Base-by-base conservation (phyloP, 2,329 filamentous ascomycete species). In the Cercospora sp. region DNA sequence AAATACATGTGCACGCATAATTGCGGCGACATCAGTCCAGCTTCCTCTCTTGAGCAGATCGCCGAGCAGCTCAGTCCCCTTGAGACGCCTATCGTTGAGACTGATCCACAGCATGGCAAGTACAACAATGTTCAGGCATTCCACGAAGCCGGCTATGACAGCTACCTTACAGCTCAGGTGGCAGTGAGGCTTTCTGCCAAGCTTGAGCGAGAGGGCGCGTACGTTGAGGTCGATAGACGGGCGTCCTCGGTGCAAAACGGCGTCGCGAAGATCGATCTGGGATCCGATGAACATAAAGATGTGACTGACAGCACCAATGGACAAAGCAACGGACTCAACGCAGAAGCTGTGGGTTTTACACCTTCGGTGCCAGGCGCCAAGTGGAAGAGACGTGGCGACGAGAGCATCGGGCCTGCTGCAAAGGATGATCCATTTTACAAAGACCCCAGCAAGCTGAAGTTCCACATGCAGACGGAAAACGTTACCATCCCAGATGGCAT, bases 91-190 rank as follows among this genome's bases (percentile, higher is more conserved):
- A 63, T 79, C 2, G 80, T 87, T 21, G 73, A 77, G 32, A 80
- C 78, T 0, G 77, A 80, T 49, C 66, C 74, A 59, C 69, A 77
- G n/a, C 79, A 81, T 69, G 74, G 73, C 8, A 75, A 84, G 69
- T 85, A 85, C 70, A 75, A 79, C 32, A 71, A 75, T 21, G 72
- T 72, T 5, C 72, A 74, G 37, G 79, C 81, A 68, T 80, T 83
- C 66, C 88, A 90, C 67, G 88, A 90, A 78, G 88, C 88, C 16
- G 88, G 88, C 7, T 90, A 86, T 70, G 88, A 90, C 75, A 88
- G 86, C 76, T 82, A 86, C 68, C 79, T 89, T 24, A 88, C 88
- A 0, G 88, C 87, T 2, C 84, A 85, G 65, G 81, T 88, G 28
- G 85, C 88, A 71, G 81, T 89, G 62, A 83, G 84, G 64, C 79